These are phyloP conservation scores for Penicillium canariense DNA, from an alignment of 495 filamentous ascomycete genomes.

Conservation along the genomic window DNA sequence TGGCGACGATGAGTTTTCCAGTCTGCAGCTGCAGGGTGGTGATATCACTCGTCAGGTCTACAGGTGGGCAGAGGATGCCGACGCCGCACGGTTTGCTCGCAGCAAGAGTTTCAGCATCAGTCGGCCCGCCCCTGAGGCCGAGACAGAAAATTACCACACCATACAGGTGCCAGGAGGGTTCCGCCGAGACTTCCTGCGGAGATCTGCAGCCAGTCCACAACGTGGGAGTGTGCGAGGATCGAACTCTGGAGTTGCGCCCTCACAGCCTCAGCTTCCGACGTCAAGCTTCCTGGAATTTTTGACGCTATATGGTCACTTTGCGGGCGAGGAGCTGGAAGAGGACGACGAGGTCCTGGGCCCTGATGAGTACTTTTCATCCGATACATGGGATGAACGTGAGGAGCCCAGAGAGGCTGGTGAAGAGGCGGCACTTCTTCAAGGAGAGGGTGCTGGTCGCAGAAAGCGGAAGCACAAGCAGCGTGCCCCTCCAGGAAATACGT, in stretches of 20 bases:
- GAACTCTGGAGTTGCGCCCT: constrained; percentile 32
- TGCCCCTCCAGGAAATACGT: constrained; percentile 67
- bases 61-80: constrained; percentile 84
- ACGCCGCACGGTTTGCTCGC: constrained; percentile 56
- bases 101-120: constrained; percentile 82
- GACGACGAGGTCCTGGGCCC: constrained; percentile 84
- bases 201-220: constrained; percentile 60
- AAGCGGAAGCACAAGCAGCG: constrained; percentile 68
- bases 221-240: constrained; percentile 47
- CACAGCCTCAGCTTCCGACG: constrained; percentile 66
- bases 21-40: constrained; percentile 84
- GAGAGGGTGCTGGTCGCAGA: constrained; percentile 59
- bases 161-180: constrained; percentile 95
- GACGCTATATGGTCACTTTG: constrained; percentile 93
- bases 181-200: constrained; percentile 78
- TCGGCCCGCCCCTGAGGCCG: constrained; percentile 72
- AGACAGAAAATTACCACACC: constrained; percentile 74
- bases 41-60: constrained; percentile 94
- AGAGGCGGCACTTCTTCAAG: constrained; percentile 74
- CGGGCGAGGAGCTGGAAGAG: constrained; percentile 91
- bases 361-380: constrained; percentile 81
- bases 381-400: constrained; percentile 55
- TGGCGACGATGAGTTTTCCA: constrained; percentile 84
- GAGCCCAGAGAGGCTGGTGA: constrained; percentile 75
- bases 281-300: constrained; percentile 93